Evolutionary conservation across 306 rosid species (phyloP).

Genomic region (Cucurbita ficifolia): DNA sequence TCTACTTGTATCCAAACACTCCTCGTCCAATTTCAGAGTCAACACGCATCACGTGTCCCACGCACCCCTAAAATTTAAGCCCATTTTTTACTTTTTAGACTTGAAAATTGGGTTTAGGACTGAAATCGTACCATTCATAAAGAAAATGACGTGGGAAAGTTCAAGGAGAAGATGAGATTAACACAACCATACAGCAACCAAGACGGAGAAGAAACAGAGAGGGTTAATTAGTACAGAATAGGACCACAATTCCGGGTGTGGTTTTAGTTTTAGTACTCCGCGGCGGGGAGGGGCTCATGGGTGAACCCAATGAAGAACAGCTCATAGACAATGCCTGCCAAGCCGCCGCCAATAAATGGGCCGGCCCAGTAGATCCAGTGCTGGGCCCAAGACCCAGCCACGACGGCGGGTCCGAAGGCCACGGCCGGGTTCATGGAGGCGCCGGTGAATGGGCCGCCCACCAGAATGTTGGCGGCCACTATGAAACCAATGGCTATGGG

Average conservation of each 20-base stretch:
- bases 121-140: no score
- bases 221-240: background rate
- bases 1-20: background rate
- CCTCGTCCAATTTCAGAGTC: background rate
- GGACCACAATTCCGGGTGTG: no score
- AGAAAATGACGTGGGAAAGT: background rate
- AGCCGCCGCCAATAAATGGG: slow-evolving; percentile 66
- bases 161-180: background rate
- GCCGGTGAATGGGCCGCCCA: slow-evolving; percentile 73
- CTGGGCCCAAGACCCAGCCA: slow-evolving; percentile 63
- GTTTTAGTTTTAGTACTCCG: background rate
- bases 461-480: slow-evolving; percentile 76
- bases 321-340: slow-evolving; percentile 59
- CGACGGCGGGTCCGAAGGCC: slow-evolving; percentile 70
- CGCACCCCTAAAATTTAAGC: no score
- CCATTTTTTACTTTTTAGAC: no score
- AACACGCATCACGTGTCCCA: no score
- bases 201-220: background rate
- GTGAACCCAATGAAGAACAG: slow-evolving; percentile 35
- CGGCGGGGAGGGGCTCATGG: slow-evolving; percentile 32
- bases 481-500: slow-evolving; percentile 92
- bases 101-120: no score
- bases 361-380: slow-evolving; percentile 94
- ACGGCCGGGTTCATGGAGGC: slow-evolving; percentile 96
- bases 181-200: background rate